phyloP scores from a whole-genome alignment of 2,329 filamentous ascomycete species.

The Trichoderma sp. region DNA sequence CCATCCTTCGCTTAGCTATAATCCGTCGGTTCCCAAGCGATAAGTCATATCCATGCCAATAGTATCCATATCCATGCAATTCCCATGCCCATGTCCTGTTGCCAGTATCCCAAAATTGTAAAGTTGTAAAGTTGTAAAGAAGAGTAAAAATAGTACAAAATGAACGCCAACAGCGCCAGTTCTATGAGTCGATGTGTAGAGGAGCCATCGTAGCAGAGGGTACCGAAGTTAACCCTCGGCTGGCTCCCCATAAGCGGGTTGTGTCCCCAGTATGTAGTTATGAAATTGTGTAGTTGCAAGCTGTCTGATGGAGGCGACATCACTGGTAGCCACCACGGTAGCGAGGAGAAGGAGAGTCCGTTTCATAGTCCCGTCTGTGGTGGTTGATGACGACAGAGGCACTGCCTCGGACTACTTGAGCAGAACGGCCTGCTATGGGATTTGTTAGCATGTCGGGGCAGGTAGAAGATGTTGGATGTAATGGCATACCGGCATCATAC shows the following conservation, averaged over 20 bases:
- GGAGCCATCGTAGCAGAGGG: neutral
- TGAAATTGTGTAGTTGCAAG: neutral
- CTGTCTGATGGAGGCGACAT: neutral
- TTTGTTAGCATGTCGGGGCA: constrained; percentile 24
- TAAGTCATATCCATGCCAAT: neutral
- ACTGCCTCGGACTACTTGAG: constrained; percentile 29
- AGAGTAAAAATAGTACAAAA: neutral
- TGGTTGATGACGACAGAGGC: constrained; percentile 38
- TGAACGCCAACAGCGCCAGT: constrained; percentile 1
- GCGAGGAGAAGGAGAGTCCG: constrained; percentile 33
- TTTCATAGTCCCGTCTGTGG: constrained; percentile 34
- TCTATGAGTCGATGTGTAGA: neutral
- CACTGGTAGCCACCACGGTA: constrained; percentile 26
- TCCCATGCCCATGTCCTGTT: neutral
- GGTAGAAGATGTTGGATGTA: neutral
- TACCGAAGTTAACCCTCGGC: neutral
- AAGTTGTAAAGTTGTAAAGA: neutral
- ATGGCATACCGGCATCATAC: constrained; percentile 36
- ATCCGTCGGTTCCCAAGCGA: neutral
- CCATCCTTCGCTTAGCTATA: constrained; percentile 5
- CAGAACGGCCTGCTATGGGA: constrained; percentile 29
- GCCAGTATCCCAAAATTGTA: neutral
- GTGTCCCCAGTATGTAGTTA: neutral
- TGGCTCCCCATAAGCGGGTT: neutral
- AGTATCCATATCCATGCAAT: neutral